Conservation (phyloP, 108 stramenopile genomes). For the Nitzschia palea region DNA sequence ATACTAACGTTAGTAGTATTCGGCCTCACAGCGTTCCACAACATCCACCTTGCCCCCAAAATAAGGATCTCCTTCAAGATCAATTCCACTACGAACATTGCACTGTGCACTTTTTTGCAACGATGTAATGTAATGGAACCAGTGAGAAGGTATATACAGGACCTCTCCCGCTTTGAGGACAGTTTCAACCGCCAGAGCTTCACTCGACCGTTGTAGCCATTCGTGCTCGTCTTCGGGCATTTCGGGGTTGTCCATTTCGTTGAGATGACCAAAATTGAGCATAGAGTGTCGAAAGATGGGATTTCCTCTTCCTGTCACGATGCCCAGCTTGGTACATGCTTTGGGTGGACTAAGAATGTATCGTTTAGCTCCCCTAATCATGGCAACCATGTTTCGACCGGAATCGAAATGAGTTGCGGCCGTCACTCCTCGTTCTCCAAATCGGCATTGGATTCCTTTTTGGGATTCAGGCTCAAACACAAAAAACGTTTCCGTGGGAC, state of each 20-base stretch:
- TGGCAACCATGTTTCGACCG: constrained; percentile 91
- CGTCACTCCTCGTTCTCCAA: constrained; percentile 88
- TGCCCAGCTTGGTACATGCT: constrained; percentile 76
- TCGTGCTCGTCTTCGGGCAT: constrained; percentile 66
- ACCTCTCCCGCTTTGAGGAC: constrained; percentile 91
- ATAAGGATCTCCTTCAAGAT: constrained; percentile 50
- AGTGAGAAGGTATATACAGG: constrained; percentile 88
- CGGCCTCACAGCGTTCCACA: constrained; percentile 1
- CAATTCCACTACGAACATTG: constrained; percentile 82
- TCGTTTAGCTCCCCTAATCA: constrained; percentile 93
- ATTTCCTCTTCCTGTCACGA: constrained; percentile 56
- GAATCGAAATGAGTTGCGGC: constrained; percentile 95
- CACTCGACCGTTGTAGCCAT: constrained; percentile 57
- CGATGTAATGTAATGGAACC: constrained; percentile 92
- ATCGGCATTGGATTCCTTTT: constrained; percentile 89
- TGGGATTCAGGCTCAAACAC: constrained; percentile 57
- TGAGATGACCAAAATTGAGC: constrained; percentile 77
- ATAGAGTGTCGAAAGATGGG: constrained; percentile 87
- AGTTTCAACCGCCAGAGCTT: constrained; percentile 71
- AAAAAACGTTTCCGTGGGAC: constrained; percentile 61
- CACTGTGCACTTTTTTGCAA: constrained; percentile 91
- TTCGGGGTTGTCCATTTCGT: constrained; percentile 42
- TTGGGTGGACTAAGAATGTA: constrained; percentile 90
- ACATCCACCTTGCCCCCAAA: constrained; percentile 55
- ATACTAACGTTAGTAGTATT: neutral